Evolutionary conservation across 1,139 yeast species (phyloP), one percentile per base, ranked within the genome.

Genomic region (Protomyces inouyei): DNA sequence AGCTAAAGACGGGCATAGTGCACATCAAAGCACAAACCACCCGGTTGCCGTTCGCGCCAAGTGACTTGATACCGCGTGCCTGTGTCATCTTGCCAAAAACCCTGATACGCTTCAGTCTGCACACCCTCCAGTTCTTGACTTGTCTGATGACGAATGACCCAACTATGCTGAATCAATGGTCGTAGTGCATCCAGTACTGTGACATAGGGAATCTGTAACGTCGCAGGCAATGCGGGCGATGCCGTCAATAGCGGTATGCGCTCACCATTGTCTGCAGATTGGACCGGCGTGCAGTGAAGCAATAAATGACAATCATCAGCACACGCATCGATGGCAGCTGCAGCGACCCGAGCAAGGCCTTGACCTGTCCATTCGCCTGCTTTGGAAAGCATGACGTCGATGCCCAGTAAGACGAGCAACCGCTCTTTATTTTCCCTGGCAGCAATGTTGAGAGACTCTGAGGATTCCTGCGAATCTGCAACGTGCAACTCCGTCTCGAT

Each of bases 381-480:
- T n/a, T 43, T 5, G 2, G 16, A 21, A 12, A 43, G 18, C 12
- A 43, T 18, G 14, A 16, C 21, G 18, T 43, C 48, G 25, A 43
- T 18, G 12, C 48, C 48, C 5, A 43, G 48, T 10, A 43, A 5
- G 25, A 43, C 48, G 48, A 43, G 48, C 10, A n/a, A 6, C 3
- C 25, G 12, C 14, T 16, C 25, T 16, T 18, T 18, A 2, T n/a
- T 18, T 18, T n/a, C 48, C 18, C 18, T 21, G 8, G 5, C 12
- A 43, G 48, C 5, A 9, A 16, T 0, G 16, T 5, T 37, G 14
- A 12, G 16, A 16, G 48, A 43, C 12, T 18, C 51, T 4, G 16
- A 6, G 3, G 61, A 57, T 10, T 18, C 61, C 23, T 57, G 61
- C 4, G 61, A 57, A 37, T 57, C 61, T 3, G 48, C 51, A 6